phyloP scores from a whole-genome alignment of 1,284 basidiomycete genomes.

The Crucibulum cyathiforme region DNA sequence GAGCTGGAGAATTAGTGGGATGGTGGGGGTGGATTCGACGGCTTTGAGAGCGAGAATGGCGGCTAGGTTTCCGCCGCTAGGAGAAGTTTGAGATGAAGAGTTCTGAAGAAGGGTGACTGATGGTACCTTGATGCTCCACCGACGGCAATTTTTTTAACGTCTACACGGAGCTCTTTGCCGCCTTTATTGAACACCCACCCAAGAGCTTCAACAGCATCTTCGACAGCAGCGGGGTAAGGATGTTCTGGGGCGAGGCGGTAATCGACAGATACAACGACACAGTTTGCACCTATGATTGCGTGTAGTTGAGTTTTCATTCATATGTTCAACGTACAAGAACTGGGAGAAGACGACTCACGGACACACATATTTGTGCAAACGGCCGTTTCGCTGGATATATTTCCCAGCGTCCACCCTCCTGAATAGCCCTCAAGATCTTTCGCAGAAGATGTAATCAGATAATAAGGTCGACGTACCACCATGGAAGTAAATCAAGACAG shows the following conservation, averaged over 20 bases:
- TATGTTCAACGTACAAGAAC: neutral
- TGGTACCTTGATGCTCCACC: conserved; percentile 74
- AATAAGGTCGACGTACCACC: conserved; percentile 49
- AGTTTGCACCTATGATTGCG: conserved; percentile 50
- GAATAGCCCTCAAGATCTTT: conserved; percentile 5
- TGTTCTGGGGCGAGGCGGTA: conserved; percentile 80
- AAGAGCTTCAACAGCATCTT: conserved; percentile 73
- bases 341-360: conserved; percentile 39
- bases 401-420: conserved; percentile 78
- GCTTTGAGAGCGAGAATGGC: conserved; percentile 72
- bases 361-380: conserved; percentile 66
- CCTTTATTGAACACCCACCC: conserved; percentile 63
- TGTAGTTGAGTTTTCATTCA: neutral
- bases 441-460: conserved; percentile 2
- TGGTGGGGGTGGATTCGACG: conserved; percentile 50
- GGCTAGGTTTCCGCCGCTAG: conserved; percentile 75
- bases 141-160: conserved; percentile 44
- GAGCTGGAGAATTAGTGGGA: conserved; percentile 67
- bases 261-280: conserved; percentile 68
- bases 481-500: conserved; percentile 66
- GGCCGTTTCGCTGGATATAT: conserved; percentile 60
- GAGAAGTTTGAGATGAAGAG: neutral
- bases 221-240: conserved; percentile 75
- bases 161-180: conserved; percentile 31
- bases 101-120: neutral